phyloP scores from a whole-genome alignment of 2,329 filamentous ascomycete genomes.

The Pseudocercospora eumusae region DNA sequence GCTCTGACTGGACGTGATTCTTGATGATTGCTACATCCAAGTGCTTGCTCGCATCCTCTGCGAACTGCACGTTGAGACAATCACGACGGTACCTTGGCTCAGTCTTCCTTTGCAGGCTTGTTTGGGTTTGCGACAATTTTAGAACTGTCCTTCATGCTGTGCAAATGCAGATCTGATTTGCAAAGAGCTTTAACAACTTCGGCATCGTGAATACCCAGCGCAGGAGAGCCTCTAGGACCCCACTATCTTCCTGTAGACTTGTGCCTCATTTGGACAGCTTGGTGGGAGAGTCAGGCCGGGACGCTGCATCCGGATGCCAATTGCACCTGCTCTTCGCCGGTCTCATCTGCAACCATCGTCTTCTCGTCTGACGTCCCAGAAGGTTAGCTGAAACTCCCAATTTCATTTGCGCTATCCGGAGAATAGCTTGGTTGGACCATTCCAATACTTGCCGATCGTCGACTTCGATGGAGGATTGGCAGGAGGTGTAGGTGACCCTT shows the following conservation, averaged over 20 bases:
- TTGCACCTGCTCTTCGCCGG: not conserved
- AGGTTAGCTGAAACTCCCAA: constrained; percentile 2
- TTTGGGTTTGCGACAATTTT: not conserved
- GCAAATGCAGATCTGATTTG: not conserved
- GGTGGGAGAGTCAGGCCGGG: not conserved
- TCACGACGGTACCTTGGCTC: not conserved
- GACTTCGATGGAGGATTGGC: not conserved
- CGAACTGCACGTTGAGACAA: constrained; percentile 3
- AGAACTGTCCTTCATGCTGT: not conserved
- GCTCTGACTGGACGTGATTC: too few species aligned
- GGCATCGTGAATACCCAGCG: not conserved
- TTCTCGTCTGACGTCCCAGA: not conserved
- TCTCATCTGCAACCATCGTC: not conserved
- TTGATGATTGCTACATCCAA: too few species aligned
- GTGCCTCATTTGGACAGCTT: not conserved
- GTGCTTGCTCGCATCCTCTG: not conserved
- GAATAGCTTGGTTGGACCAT: not conserved
- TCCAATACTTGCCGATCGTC: not conserved
- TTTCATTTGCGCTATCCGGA: not conserved
- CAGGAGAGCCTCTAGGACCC: not conserved
- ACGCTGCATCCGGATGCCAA: not conserved
- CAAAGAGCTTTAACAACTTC: not conserved
- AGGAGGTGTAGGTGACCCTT: constrained; percentile 8
- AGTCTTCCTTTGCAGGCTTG: not conserved
- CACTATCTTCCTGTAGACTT: not conserved